Base-by-base conservation (phyloP, 2,329 filamentous ascomycete genomes). In the Paecilomyces dactylethromorphus region DNA sequence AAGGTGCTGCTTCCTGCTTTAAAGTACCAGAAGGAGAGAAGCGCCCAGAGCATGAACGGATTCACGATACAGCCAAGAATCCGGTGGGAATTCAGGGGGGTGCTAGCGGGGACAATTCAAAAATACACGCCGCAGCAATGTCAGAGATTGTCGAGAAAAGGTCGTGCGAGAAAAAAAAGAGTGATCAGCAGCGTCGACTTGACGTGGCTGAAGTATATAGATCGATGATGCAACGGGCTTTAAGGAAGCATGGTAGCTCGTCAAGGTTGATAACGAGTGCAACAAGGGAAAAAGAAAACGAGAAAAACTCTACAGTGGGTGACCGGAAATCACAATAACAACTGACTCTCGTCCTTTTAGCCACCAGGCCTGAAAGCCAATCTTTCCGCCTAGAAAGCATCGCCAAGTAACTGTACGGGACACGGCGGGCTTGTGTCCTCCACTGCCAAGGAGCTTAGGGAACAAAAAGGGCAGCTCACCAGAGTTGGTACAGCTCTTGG, bases 341-440 rank as follows among this genome's bases (percentile, higher is more conserved):
- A n/a, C 4, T 26, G 22, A 24, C 13, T 52, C 11, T 52, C 26
- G 12, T 26, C 11, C 21, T 8, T 29, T 52, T 24, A 22, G 50
- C 22, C 22, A 15, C 22, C n/a, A 24, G 35, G 32, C 10, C 31
- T 55, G 54, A 24, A 39, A 22, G 29, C 32, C 13, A 39, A 33
- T 33, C 24, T 32, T 33, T 35, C 18, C 29, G 54, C 54, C 22
- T 21, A 24, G 13, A 39, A 35, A 35, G 15, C 21, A 33, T 55
- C 32, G 54, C 54, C 54, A 55, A 55, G 54, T 55, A 18, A 29
- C 50, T 24, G 21, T 21, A 52, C 50, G 22, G 50, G 50, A 52
- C 18, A 21, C 50, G 18, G 50, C 50, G 50, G 50, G 26, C 50
- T n/a, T 24, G 50, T 22, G 26, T 3, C 50, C 50, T 52, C 50